phyloP scores from a whole-genome alignment of 2,329 filamentous ascomycete genomes.

The Microascus cirrosus region DNA sequence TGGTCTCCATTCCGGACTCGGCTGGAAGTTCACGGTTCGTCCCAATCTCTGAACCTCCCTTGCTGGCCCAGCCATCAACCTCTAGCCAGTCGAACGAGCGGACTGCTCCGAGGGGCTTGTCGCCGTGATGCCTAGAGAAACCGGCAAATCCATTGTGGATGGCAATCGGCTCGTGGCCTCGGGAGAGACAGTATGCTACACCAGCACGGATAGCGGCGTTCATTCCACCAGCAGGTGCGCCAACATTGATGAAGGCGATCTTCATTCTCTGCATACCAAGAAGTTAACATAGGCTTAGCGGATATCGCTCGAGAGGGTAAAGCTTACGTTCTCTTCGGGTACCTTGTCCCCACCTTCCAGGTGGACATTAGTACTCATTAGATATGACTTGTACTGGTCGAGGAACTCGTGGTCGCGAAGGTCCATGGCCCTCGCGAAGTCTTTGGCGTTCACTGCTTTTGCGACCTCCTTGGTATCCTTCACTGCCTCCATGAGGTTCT shows the following conservation, averaged over 20 bases:
- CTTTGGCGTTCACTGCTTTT: slow-evolving; percentile 67
- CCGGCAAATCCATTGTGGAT: slow-evolving; percentile 97
- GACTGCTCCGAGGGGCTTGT: slow-evolving; percentile 72
- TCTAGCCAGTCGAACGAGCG: slow-evolving; percentile 86
- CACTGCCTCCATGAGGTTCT: slow-evolving; percentile 82
- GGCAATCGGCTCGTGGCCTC: slow-evolving; percentile 85
- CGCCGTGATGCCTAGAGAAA: slow-evolving; percentile 78
- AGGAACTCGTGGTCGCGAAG: slow-evolving; percentile 88
- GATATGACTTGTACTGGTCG: slow-evolving; percentile 83
- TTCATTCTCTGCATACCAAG: slow-evolving; percentile 58
- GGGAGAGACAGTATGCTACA: slow-evolving; percentile 81
- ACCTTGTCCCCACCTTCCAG: slow-evolving; percentile 52
- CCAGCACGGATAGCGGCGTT: slow-evolving; percentile 91
- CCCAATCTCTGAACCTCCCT: slow-evolving; percentile 93
- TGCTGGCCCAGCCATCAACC: slow-evolving; percentile 89
- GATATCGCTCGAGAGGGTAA: background rate
- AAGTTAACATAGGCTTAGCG: background rate
- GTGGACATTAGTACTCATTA: slow-evolving; percentile 78
- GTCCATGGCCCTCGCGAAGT: slow-evolving; percentile 80
- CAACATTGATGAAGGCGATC: slow-evolving; percentile 93
- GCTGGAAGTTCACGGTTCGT: slow-evolving; percentile 89
- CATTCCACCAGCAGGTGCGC: slow-evolving; percentile 94
- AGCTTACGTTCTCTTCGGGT: slow-evolving; percentile 55
- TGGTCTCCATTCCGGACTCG: slow-evolving; percentile 71
- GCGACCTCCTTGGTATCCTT: slow-evolving; percentile 75